Base-by-base conservation (phyloP, 306 rosid species). In the Cotoneaster glaucophyllus region DNA sequence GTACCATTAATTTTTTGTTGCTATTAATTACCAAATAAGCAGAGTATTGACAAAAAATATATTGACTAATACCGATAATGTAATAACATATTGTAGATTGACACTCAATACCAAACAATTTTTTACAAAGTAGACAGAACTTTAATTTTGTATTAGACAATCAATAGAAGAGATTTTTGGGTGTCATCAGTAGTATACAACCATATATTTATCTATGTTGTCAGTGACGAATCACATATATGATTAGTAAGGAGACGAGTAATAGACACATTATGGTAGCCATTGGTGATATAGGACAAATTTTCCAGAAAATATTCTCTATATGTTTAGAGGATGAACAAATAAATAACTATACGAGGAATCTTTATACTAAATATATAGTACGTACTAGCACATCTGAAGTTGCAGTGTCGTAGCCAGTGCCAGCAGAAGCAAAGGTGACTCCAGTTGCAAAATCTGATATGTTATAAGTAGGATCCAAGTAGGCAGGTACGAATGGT, bases 321-420 rank as follows among this genome's bases (percentile, higher is more conserved):
- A 41, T 10, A 9, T 31, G 22, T 22, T 34, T 71, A 50, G 75
- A 54, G 6, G 8, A 34, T 54, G 37, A 56, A 56, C 58, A 54
- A 45, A 41, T 29, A 71, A 15, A 32, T 22, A 72, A 34, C 25
- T 56, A 19, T 90, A 90, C 84, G 21, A 29, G 70, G 21, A 12
- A 12, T 50, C 18, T 39, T n/a, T 57, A 15, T 24, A 26, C 31
- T 61, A 41, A 41, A 24, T 17, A 50, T 61, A 4, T 31, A 10
- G 25, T 14, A 84, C 93, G 59, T 89, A 93, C 98, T 70, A 94
- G 84, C 5, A 94, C 98, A 65, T 81, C 79, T 1, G 98, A 88
- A 82, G 98, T 94, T 21, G 93, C 95, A 45, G 93, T 92, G 64
- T 94, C 98, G 67, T 92, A 94, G 58, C 98, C 98, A 74, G 92